Evolutionary conservation across 2,329 filamentous ascomycete genomes (phyloP).

Genomic region (Dactylonectria estremocensis): DNA sequence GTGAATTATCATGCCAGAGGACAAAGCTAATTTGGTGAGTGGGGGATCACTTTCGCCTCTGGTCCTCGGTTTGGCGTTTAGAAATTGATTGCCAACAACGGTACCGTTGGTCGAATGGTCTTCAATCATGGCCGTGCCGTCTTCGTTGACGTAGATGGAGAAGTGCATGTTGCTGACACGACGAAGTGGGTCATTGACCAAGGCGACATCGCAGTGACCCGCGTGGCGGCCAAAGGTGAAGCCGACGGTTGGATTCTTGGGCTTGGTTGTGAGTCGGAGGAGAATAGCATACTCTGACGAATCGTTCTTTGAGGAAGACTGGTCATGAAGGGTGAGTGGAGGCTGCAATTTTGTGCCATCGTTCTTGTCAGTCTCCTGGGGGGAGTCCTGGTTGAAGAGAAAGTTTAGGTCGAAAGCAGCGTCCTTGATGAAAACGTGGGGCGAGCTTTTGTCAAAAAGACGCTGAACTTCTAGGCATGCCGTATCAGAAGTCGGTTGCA

Average conservation of each 20-base stretch:
- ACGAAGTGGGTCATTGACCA: constrained; percentile 76
- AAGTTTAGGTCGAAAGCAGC: too few relatives aligned
- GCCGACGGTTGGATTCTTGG: constrained; percentile 79
- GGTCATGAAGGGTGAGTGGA: too few relatives aligned
- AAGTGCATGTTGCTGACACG: constrained; percentile 95
- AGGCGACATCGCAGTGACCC: constrained; percentile 79
- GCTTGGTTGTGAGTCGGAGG: constrained; percentile 81
- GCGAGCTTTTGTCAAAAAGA: too few relatives aligned
- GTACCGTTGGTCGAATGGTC: constrained; percentile 98
- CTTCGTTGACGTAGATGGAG: constrained; percentile 88
- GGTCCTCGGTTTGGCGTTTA: constrained; percentile 63
- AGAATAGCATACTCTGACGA: constrained; percentile 79
- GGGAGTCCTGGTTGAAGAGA: too few relatives aligned
- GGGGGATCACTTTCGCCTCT: constrained; percentile 55
- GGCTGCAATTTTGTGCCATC: too few relatives aligned
- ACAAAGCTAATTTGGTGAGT: constrained; percentile 71
- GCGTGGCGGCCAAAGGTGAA: constrained; percentile 90
- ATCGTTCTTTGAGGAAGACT: too few relatives aligned
- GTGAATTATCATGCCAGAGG: constrained; percentile 80
- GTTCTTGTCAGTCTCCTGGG: too few relatives aligned
- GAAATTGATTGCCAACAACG: constrained; percentile 80
- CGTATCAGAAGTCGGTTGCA: too few relatives aligned
- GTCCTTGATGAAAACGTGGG: too few relatives aligned
- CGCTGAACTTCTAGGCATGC: too few relatives aligned
- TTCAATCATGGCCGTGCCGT: constrained; percentile 90